Conservation (phyloP, 2,329 filamentous ascomycete genomes). For the Albophoma yamanashiensis region DNA sequence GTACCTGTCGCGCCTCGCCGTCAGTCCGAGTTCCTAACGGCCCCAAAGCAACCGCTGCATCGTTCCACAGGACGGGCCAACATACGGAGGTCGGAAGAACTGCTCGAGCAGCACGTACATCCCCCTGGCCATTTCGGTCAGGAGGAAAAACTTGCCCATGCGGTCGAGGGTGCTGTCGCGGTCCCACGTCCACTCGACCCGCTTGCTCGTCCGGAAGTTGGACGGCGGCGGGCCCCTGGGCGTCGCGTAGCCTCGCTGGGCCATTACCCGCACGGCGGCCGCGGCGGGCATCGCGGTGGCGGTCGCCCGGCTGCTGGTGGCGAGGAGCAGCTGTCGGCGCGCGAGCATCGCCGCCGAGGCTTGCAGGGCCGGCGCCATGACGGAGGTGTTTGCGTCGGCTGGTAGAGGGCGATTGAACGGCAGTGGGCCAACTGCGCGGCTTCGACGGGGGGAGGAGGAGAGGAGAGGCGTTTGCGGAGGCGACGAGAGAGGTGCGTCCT, state of each 20-base stretch:
- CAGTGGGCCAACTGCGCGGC: background rate
- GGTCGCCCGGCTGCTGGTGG: conserved; percentile 4
- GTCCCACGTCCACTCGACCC: conserved; percentile 70
- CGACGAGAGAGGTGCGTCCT: background rate
- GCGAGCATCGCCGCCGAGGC: conserved; percentile 21
- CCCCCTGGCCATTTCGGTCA: conserved; percentile 91
- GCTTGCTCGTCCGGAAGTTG: conserved; percentile 67
- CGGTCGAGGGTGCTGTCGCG: conserved; percentile 70
- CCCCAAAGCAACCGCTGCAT: background rate
- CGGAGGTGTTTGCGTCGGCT: conserved; percentile 1
- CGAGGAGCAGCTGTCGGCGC: conserved; percentile 22
- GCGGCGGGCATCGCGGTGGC: conserved; percentile 9
- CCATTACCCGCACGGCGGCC: conserved; percentile 9
- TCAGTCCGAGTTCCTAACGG: background rate
- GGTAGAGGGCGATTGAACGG: conserved; percentile 13
- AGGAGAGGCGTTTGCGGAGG: background rate
- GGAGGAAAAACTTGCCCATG: conserved; percentile 85
- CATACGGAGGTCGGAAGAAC: conserved; percentile 95
- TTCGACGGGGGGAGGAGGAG: background rate
- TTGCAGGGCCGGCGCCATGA: conserved; percentile 22
- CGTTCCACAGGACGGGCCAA: conserved; percentile 19
- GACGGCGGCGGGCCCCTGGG: conserved; percentile 69
- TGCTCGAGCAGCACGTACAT: conserved; percentile 98
- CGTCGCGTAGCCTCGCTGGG: conserved; percentile 44
- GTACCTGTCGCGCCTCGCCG: conserved; percentile 48